Evolutionary conservation across 805 yeast genomes (phyloP).

Genomic region (Nakazawaea molendinolei): DNA sequence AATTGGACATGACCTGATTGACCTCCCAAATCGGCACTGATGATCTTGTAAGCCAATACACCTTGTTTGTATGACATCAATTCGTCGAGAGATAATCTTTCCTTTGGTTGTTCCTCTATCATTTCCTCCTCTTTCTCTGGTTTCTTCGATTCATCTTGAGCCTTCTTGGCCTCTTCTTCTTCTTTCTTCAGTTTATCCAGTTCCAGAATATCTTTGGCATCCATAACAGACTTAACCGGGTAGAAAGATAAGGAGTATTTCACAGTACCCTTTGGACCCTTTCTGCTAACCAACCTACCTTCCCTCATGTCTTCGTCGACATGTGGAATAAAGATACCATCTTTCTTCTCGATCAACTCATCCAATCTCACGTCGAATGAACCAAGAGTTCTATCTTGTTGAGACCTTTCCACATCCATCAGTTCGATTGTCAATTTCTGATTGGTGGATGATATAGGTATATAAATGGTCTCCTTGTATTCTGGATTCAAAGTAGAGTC

Average conservation of each 20-base stretch:
- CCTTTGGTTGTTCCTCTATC: slow-evolving; percentile 32
- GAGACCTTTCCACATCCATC: slow-evolving; percentile 79
- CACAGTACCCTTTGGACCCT: slow-evolving; percentile 79
- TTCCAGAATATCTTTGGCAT: slow-evolving; percentile 65
- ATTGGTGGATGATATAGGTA: slow-evolving; percentile 75
- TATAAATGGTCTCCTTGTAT: slow-evolving; percentile 78
- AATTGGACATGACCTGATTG: slow-evolving; percentile 64
- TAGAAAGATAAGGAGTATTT: slow-evolving; percentile 73
- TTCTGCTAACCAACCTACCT: slow-evolving; percentile 61
- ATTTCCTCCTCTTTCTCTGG: slow-evolving; percentile 29
- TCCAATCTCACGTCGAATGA: slow-evolving; percentile 62
- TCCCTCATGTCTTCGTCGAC: slow-evolving; percentile 49
- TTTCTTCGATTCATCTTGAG: slow-evolving; percentile 25
- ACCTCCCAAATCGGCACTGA: slow-evolving; percentile 49
- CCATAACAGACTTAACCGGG: slow-evolving; percentile 75
- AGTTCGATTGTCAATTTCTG: slow-evolving; percentile 82
- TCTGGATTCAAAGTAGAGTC: slow-evolving; percentile 70
- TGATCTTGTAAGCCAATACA: slow-evolving; percentile 61
- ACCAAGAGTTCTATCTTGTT: slow-evolving; percentile 87
- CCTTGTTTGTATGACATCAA: slow-evolving; percentile 62
- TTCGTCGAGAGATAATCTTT: slow-evolving; percentile 51
- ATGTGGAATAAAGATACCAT: slow-evolving; percentile 53
- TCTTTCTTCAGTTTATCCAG: slow-evolving; percentile 28
- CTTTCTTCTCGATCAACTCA: slow-evolving; percentile 64
- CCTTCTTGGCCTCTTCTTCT: slow-evolving; percentile 29